Base-by-base conservation (phyloP, 495 filamentous ascomycete species). In the Penicillium pulvis region DNA sequence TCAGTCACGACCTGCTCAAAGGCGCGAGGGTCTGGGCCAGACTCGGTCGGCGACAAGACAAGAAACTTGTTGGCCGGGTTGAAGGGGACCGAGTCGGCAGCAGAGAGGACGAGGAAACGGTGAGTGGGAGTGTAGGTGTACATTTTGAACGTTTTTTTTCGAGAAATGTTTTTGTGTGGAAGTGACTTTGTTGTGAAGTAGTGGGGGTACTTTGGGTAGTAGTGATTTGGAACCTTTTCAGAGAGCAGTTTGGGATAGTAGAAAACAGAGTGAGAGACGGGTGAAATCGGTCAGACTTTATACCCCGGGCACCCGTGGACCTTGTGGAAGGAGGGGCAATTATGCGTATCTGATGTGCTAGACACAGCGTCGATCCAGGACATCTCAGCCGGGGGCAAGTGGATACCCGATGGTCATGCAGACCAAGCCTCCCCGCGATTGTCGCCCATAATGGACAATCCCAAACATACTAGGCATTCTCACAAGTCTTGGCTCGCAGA, bases 21-120 rank as follows among this genome's bases (percentile, higher is more conserved):
- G 50, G 46, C 51, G 49, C 61, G 57, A 45, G 66, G 59, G 51
- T 70, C 62, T 31, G 75, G 75, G 41, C 68, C 71, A 41, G 63
- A 74, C 55, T 76, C 68, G 41, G 64, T 72, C 36, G 75, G 75
- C 49, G 74, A 71, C 57, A 78, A 55, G 51, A 71, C 68, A 2
- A 72, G 68, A 60, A 72, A 72, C 56, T 67, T 65, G 62, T 67
- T 63, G 56, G 51, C 58, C 4, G 65, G 65, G 48, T 64, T 45
- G 50, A 62, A 63, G 2, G 70, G 64, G 12, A 51, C 56, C 51
- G 61, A 58, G 28, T 47, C 48, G 43, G 51, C 17, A 42, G 61
- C 65, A 51, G 67, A 70, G 50, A 72, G 67, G 50, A 78, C 67
- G 61, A 78, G 67, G 64, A 77, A 77, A 51, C 69, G 68, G 61